Base-by-base conservation (phyloP, 2,329 filamentous ascomycete species). In the Neophaeococcomyces mojaviensis region DNA sequence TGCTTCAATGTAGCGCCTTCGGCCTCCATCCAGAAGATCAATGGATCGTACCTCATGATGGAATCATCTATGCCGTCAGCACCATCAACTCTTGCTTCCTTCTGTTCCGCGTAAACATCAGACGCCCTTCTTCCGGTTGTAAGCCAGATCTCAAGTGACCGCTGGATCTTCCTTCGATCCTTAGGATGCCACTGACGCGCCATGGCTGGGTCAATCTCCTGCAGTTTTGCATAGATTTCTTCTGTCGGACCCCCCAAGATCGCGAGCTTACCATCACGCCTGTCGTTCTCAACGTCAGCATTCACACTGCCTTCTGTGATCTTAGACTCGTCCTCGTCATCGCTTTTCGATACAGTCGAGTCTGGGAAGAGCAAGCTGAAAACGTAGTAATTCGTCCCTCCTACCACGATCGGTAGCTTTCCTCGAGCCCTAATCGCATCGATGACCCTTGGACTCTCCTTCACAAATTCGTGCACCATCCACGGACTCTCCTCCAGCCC, bases 301-400 rank as follows among this genome's bases (percentile, higher is more conserved):
- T 61, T 51, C 51, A 64, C 55, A 5, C 36, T 33, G 15, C 19
- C 36, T 31, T 10, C 32, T 15, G n/a, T 35, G 6, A n/a, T 19
- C 13, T 5, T 19, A 32, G 48, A 41, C 0, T 53, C 31, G 54
- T 48, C 24, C 44, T 42, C 36, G 24, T 57, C 51, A 9, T 58
- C 57, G 13, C 60, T 54, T 2, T 59, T 53, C 33, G 49, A 69
- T 1, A 86, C 71, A 5, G 89, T 64, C 13, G 76, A 74, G 53
- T 89, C 81, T 28, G 85, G 77, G 61, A 97, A 95, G 2, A 98
- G 73, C 13, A 98, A 73, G 1, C 87, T 81, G 58, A 96, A 88
- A 0, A 87, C 84, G 61, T 98, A 98, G 68, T 97, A 98, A 59
- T 95, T 88, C 9, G 90, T 95, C 7, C 92, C 92, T 20, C 92